Base-by-base conservation (phyloP, 192 early-diverging fungal species). In the Entomortierella parvispora region DNA sequence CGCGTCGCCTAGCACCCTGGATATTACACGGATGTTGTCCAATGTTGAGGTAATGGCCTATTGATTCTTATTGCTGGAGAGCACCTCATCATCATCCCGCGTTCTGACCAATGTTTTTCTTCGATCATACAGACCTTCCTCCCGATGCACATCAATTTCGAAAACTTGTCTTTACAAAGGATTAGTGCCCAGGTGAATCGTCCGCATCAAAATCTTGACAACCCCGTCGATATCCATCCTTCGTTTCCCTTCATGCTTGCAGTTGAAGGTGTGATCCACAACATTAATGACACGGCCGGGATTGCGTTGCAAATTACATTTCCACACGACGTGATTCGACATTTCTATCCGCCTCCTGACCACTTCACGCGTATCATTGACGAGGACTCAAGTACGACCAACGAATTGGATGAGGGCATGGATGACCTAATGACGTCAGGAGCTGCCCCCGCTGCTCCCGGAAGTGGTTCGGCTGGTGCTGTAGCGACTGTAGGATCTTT, bases 181-280 rank as follows among this genome's bases (percentile, higher is more conserved):
- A 59, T 77, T 28, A 62, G 33, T 7, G 74, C 74, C 7, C 45
- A 68, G 15, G 43, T 77, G 8, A 66, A 25, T 0, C 60, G 61
- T 25, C 74, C 74, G 0, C 40, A 43, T 7, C 29, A 26, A 7
- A 77, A 77, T 34, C 65, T 65, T 15, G 74, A 77, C 12, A 58
- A 37, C 1, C 74, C 74, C 9, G 12, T 56, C n/a, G 74, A 77
- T 33, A 45, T 77, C 4, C 74, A 77, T 18, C 74, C 68, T 0
- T 57, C 58, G 4, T 75, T 81, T 49, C 80, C 80, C 11, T 77
- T 81, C 22, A 44, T 70, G n/a, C 34, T 81, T 2, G 28, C 54
- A 14, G 67, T 81, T 3, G 80, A 81, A 29, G 80, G 71, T 4
- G 14, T 60, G 28, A 74, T 81, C 18, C 33, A 44, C 31, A 43